Base-by-base conservation (phyloP, 331 rosid species). In the Phaseolus coccineus region DNA sequence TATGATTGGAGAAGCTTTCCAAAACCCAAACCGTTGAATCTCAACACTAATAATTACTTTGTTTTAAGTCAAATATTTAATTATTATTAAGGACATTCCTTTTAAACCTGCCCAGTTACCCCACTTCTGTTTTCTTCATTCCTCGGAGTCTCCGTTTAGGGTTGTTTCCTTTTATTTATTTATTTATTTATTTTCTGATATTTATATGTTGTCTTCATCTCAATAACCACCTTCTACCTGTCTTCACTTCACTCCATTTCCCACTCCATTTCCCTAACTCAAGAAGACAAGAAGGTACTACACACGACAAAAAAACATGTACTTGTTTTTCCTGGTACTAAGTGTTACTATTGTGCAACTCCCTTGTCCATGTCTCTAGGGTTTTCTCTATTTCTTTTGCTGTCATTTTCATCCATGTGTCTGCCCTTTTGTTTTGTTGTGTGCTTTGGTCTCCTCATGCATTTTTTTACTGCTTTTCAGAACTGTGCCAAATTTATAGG, bases 131-230 rank as follows among this genome's bases (percentile, higher is more conserved):
- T 8, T 35, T 62, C 22, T 73, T 16, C 14, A 77, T 81, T 81
- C 83, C 83, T 84, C 47, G 85, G 74, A 81, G 74, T 81, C 85
- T 84, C 74, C 65, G 64, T 71, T 81, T 77, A 85, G 83, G 85
- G 83, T 66, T 77, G 16, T 68, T 8, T 76, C 0, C 4, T 47
- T 69, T 42, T 35, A 35, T 35, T 42, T 8, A 8, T 42, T 57
- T 27, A 57, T 59, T 30, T 14, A 30, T 62, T 2, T 27, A 4
- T 31, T 68, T 42, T 13, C 55, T 61, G 19, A 58, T 44, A 67
- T 74, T 58, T 46, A 68, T 74, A 69, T 76, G 25, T 46, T 30
- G 22, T 80, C 77, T 46, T 75, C 61, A 2, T 79, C 56, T 58
- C 70, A 57, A 16, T 3, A 22, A 27, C 22, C 30, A 46, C 58